Evolutionary conservation across 768 basidiomycete species (phyloP).

Genomic region (Tulasnella sp.): DNA sequence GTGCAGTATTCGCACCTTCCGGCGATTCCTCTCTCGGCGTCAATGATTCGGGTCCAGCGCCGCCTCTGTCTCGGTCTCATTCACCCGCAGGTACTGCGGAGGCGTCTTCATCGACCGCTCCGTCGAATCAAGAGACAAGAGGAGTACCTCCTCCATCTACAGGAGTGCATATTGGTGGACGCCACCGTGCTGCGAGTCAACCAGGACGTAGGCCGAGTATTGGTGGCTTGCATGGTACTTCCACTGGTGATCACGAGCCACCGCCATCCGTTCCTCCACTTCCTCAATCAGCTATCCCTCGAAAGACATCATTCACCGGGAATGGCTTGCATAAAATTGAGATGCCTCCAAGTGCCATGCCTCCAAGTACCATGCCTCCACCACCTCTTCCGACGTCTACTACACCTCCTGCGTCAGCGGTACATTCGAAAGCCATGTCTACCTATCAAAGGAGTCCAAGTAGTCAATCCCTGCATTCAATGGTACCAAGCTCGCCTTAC

Average conservation of each 20-base stretch:
- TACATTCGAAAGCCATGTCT: conserved; percentile 16
- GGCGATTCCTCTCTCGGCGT: conserved; percentile 6
- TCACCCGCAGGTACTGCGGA: conserved; percentile 3
- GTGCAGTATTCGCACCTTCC: neutral
- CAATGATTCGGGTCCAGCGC: conserved; percentile 1
- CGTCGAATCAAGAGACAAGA: neutral
- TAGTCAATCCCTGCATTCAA: neutral
- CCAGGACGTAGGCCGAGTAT: conserved; percentile 9
- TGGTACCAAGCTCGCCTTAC: conserved; percentile 53
- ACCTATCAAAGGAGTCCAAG: too few species aligned
- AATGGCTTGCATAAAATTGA: neutral
- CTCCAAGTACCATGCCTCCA: conserved; percentile 1
- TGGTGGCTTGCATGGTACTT: conserved; percentile 1
- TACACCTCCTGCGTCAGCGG: conserved; percentile 25
- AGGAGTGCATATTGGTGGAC: neutral
- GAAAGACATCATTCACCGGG: conserved; percentile 1
- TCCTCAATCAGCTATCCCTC: conserved; percentile 9
- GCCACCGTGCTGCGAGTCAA: conserved; percentile 11
- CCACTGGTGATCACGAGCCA: neutral
- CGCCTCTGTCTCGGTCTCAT: conserved; percentile 6
- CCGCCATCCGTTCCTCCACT: conserved; percentile 8
- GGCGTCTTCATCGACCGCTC: neutral
- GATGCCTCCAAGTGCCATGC: neutral
- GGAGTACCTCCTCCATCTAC: neutral
- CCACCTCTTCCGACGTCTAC: conserved; percentile 20